Evolutionary conservation across 495 filamentous ascomycete species (phyloP), one percentile per base, ranked within the genome.

Genomic region (Viridothelium virens): DNA sequence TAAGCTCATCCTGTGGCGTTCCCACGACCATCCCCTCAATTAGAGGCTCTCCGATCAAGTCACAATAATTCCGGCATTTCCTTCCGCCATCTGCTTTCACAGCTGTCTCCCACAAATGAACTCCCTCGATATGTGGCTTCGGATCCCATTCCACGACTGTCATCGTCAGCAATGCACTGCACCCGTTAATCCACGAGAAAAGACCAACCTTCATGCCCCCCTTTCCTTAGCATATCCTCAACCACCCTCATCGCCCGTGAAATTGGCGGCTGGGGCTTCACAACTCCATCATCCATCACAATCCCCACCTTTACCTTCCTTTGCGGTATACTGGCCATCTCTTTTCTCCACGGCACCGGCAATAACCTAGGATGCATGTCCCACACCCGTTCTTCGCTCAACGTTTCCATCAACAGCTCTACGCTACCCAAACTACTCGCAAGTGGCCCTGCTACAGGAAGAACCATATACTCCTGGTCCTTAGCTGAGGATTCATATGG

Each of bases 371-470:
- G 76, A 50, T 86, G 84, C 44, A 78, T 71, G 1, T 75, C 74
- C 71, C 82, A 85, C 2, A 79, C 74, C 64, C 79, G 75, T 5
- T 73, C 75, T 2, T 77, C 75, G 2, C 81, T 78, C 12, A 85
- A 73, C 14, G 83, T 80, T 63, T 83, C 78, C 78, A 84, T 79
- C 34, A 85, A 74, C 36, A 79, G 70, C 25, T 77, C 77, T 18
- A 84, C 65, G 70, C 84, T 82, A 2, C 72, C 71, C 0, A 84
- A 69, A 3, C 75, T 77, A 9, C 75, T 73, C 0, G 79, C 79
- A 56, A 85, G 66, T 0, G 83, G 83, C 1, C 85, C 85, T 3
- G 81, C 83, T 3, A 81, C 79, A 11, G 79, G 66, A 56, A 82
- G 73, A 18, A 87, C 67, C 1, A 75, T 78, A 74, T 7, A 77